A percentile compares a stretch with the other conserved stretches of the same genome.
These are phyloP conservation scores for Hypoxylon sp. DNA, from an alignment of 2,329 filamentous ascomycete genomes.

Conservation along the genomic window DNA sequence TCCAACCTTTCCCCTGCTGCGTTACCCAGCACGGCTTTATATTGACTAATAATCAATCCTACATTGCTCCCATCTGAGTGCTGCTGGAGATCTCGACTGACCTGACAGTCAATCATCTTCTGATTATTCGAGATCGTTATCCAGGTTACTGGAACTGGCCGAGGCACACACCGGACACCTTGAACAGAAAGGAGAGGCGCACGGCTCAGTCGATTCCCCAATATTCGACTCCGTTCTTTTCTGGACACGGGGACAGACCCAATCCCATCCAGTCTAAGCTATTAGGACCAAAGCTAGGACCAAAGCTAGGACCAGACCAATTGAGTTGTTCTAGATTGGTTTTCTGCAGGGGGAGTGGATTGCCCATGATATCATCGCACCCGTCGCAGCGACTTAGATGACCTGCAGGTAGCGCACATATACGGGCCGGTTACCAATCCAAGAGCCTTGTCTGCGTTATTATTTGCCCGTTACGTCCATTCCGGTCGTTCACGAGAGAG, in stretches of 20 bases:
- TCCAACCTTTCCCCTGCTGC: too few relatives aligned
- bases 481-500: conserved; percentile 21
- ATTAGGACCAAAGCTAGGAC: conserved; percentile 1
- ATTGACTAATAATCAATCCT: conserved; percentile 2
- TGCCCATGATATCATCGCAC: conserved; percentile 41
- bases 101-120: conserved; percentile 13
- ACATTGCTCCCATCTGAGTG: conserved; percentile 8
- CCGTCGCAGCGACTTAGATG: conserved; percentile 21
- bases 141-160: conserved; percentile 16
- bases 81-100: conserved; percentile 8
- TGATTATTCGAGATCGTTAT: conserved; percentile 7
- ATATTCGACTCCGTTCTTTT: conserved; percentile 6
- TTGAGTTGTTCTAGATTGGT: conserved; percentile 30
- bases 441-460: conserved; percentile 23
- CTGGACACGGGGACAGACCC: conserved; percentile 21
- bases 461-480: conserved; percentile 26
- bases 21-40: conserved; percentile 1
- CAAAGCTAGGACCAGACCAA: conserved; percentile 16
- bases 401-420: conserved; percentile 30
- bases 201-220: conserved; percentile 17
- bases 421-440: conserved; percentile 36
- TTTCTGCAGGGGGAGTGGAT: conserved; percentile 33
- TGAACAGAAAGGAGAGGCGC: conserved; percentile 8
- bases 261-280: conserved; percentile 16
- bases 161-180: conserved; percentile 7